Percentiles rank a stretch among this genome's conserved stretches.
Evolutionary conservation across 176 grass and related monocot genomes (phyloP).

Genomic region (Elymus sibiricus): DNA sequence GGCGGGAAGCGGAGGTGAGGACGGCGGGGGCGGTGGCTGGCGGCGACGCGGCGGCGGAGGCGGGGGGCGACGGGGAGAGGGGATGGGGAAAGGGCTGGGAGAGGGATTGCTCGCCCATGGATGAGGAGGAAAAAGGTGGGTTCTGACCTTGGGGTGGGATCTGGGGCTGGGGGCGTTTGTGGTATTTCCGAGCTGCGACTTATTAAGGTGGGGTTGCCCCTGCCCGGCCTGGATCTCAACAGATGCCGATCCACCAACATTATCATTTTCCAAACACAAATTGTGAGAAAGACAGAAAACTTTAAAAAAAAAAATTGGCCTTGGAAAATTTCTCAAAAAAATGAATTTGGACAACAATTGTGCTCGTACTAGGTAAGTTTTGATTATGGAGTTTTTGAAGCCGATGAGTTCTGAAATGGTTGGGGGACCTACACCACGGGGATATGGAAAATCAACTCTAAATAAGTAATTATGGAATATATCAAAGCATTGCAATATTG

Average conservation of each 20-base stretch:
- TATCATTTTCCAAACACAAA: background rate
- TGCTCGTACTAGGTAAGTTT: no score
- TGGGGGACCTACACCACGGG: no score
- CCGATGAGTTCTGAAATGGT: no score
- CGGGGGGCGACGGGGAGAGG: slow-evolving; percentile 9
- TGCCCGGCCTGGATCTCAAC: background rate
- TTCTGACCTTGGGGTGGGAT: background rate
- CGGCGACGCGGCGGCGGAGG: slow-evolving; percentile 16
- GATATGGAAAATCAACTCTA: no score
- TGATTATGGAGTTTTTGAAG: no score
- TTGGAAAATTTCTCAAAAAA: no score
- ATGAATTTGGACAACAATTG: no score
- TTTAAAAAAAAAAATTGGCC: no score
- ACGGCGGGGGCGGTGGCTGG: background rate
- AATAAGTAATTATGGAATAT: no score
- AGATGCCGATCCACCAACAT: background rate
- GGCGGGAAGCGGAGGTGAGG: background rate
- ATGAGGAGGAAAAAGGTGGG: slow-evolving; percentile 5
- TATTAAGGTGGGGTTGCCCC: background rate
- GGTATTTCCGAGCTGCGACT: slow-evolving; percentile 25
- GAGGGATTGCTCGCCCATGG: slow-evolving; percentile 58
- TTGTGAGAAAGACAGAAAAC: no score
- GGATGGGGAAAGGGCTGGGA: slow-evolving; percentile 21
- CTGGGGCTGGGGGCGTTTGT: slow-evolving; percentile 22
- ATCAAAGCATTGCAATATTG: no score